Base-by-base conservation (phyloP, 805 yeast species). In the Zygosaccharomyces bailii region DNA sequence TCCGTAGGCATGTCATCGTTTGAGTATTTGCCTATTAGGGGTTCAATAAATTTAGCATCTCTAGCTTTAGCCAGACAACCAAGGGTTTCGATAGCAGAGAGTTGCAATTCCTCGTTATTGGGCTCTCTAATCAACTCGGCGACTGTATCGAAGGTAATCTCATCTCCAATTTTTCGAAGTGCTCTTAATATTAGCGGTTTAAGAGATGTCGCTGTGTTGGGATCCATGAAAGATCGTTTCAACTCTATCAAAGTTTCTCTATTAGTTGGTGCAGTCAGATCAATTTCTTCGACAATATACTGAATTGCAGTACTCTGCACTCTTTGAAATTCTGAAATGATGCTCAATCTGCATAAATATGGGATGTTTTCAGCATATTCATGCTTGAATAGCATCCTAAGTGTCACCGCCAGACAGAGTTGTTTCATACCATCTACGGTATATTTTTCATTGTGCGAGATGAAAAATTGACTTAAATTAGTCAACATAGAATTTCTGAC, bases 361-460 rank as follows among this genome's bases (percentile, higher is more conserved):
- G 38, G 43, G 2, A 67, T 42, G 13, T 55, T 45, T 8, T 53
- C 61, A 13, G 40, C 16, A 9, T 56, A 41, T 19, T 52, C 50
- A 19, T 39, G 30, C 9, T 52, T 32, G 3, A 72, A 49, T 9
- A 78, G 50, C 3, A 74, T 39, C 2, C 45, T 37, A 6, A 61
- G 50, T 7, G 70, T 48, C 2, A 56, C 55, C 11, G 70, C 63
- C 19, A 77, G 41, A 13, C 76, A 69, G 14, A 79, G 55, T 48
- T 78, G 80, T 43, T 70, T 72, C 7, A 76, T 65, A 2, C 85
- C 85, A 56, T 76, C 71, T 13, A 73, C 53, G 17, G 56, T 52
- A 4, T 50, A 51, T 2, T 24, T 25, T 4, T 45, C 39, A 37
- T 60, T 59, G n/a, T 71, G 63, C 0, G 50, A 37, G 3, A 69